phyloP scores from a whole-genome alignment of 208 protist species.

The Willaertia magna region DNA sequence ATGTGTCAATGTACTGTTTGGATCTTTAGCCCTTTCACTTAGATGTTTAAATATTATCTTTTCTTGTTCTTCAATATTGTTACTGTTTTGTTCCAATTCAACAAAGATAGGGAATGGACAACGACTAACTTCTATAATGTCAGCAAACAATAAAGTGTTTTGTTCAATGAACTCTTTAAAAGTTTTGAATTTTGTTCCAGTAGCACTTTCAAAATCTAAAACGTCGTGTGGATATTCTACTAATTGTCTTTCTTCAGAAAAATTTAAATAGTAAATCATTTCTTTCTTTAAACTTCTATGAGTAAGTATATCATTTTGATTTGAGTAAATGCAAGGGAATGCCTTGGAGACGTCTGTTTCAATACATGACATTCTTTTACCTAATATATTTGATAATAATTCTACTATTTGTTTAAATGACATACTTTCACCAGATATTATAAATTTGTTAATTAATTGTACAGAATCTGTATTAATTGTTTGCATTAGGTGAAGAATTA shows the following conservation, averaged over 20 bases:
- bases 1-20: background rate
- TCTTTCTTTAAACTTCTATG: background rate
- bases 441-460: background rate
- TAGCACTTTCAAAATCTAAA: background rate
- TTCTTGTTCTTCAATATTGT: slow-evolving; percentile 4
- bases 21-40: background rate
- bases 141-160: background rate
- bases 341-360: background rate
- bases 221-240: background rate
- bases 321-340: background rate
- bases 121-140: background rate
- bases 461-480: background rate
- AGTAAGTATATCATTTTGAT: background rate
- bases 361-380: background rate
- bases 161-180: background rate
- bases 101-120: too few species aligned
- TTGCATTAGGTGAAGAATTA: background rate
- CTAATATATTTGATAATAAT: background rate
- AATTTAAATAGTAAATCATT: background rate
- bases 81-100: too few species aligned
- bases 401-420: background rate
- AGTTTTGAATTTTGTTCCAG: background rate
- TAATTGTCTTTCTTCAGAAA: background rate
- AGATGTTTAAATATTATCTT: background rate
- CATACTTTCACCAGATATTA: background rate